phyloP scores from a whole-genome alignment of 2,329 filamentous ascomycete genomes.

The Penicillium sp. region DNA sequence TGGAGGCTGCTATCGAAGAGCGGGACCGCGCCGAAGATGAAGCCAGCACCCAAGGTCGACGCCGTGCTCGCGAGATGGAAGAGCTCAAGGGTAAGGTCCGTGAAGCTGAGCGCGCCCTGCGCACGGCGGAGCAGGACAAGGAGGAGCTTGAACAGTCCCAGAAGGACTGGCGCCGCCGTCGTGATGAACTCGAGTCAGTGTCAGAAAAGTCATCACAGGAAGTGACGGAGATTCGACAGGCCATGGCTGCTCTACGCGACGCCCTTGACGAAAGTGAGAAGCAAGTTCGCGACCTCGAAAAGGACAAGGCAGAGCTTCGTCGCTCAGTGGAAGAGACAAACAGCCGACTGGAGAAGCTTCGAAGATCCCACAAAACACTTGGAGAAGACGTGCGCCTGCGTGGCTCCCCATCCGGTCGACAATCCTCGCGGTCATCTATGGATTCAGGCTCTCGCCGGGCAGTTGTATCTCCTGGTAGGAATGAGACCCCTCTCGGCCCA shows the following conservation, averaged over 20 bases:
- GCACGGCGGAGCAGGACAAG: constrained; percentile 61
- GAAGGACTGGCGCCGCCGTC: constrained; percentile 62
- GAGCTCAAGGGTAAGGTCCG: constrained; percentile 70
- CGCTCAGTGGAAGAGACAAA: constrained; percentile 70
- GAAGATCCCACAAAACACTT: constrained; percentile 56
- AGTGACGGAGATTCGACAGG: constrained; percentile 62
- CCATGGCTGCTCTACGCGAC: constrained; percentile 67
- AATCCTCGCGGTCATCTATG: constrained; percentile 52
- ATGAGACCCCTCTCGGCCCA: constrained; percentile 31
- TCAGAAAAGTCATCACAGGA: constrained; percentile 64
- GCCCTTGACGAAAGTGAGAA: constrained; percentile 80
- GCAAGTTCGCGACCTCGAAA: constrained; percentile 73
- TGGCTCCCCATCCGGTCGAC: constrained; percentile 37
- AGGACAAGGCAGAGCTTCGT: constrained; percentile 66
- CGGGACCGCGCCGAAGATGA: constrained; percentile 88
- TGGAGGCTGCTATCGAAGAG: constrained; percentile 88
- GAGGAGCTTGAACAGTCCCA: constrained; percentile 68
- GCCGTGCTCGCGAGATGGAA: constrained; percentile 72
- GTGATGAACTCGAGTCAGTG: constrained; percentile 65
- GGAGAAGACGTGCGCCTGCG: constrained; percentile 49
- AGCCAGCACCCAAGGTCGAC: constrained; percentile 64
- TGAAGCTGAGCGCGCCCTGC: constrained; percentile 70
- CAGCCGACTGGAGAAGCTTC: constrained; percentile 66
- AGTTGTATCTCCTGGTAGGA: constrained; percentile 42
- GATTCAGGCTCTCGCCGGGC: constrained; percentile 44